phyloP scores from a whole-genome alignment of 1,284 basidiomycete genomes.

The Phenoliferia sp. region DNA sequence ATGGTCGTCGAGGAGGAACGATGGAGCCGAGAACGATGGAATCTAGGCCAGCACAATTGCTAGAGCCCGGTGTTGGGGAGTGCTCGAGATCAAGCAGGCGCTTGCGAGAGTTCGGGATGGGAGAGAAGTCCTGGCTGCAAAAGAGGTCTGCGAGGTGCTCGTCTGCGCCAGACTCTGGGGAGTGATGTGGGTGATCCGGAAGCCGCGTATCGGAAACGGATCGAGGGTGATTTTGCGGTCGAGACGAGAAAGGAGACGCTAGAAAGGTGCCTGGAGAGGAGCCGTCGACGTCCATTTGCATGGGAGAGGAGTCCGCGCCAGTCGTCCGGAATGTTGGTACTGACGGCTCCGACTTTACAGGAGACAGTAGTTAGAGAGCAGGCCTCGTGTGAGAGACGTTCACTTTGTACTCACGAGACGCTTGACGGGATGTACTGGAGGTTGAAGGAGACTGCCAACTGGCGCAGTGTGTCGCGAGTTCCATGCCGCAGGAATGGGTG shows the following conservation, averaged over 20 bases:
- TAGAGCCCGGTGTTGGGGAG: conserved; percentile 19
- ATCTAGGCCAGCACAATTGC: background rate
- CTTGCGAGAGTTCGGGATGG: conserved; percentile 27
- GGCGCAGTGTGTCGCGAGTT: conserved; percentile 8
- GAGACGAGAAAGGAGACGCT: conserved; percentile 13
- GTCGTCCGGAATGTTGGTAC: conserved; percentile 7
- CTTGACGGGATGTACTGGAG: conserved; percentile 7
- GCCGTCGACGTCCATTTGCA: conserved; percentile 30
- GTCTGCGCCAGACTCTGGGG: conserved; percentile 12
- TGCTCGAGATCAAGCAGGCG: conserved; percentile 29
- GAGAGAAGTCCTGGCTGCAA: conserved; percentile 7
- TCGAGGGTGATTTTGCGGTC: conserved; percentile 11
- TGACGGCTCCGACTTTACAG: conserved; percentile 19
- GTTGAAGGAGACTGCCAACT: conserved; percentile 5
- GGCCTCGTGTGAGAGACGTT: background rate
- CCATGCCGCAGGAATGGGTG: conserved; percentile 10
- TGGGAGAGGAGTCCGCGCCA: conserved; percentile 17
- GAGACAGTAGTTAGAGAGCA: background rate
- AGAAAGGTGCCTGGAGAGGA: conserved; percentile 13
- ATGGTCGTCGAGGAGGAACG: conserved; percentile 7
- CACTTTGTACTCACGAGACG: conserved; percentile 7
- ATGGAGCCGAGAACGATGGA: background rate
- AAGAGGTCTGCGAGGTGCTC: conserved; percentile 21
- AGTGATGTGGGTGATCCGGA: background rate
- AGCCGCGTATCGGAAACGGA: conserved; percentile 21